Conservation (phyloP, 2,329 filamentous ascomycete genomes). For the Pseudogymnoascus sp. region DNA sequence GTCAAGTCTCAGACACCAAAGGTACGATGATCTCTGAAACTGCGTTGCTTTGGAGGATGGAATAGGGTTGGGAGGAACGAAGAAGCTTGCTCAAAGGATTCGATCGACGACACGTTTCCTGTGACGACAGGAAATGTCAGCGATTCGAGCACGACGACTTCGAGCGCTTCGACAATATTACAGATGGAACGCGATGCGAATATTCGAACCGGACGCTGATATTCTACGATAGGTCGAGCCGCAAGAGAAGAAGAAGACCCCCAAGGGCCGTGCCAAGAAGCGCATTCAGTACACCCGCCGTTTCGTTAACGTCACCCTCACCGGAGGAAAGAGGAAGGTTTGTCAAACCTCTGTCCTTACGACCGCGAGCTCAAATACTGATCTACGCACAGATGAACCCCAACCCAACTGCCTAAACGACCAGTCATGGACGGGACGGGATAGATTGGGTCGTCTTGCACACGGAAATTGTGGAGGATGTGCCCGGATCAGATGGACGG, state of each 20-base stretch:
- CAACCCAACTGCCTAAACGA: slow-evolving; percentile 63
- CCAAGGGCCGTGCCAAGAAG: slow-evolving; percentile 98
- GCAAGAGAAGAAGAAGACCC: slow-evolving; percentile 93
- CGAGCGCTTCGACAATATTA: not conserved
- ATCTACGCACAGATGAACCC: slow-evolving; percentile 63
- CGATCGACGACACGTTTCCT: not conserved
- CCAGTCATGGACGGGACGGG: slow-evolving; percentile 15
- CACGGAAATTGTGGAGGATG: slow-evolving; percentile 16
- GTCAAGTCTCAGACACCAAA: slow-evolving; percentile 95
- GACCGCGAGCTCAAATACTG: slow-evolving; percentile 14
- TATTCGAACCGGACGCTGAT: slow-evolving; percentile 17
- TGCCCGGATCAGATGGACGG: slow-evolving; percentile 21
- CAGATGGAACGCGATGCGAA: not conserved
- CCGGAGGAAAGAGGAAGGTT: slow-evolving; percentile 98
- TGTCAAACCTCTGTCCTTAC: slow-evolving; percentile 22
- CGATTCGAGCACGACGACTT: slow-evolving; percentile 2
- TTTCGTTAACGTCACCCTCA: slow-evolving; percentile 97
- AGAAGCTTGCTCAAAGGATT: not conserved
- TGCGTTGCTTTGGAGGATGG: slow-evolving; percentile 8
- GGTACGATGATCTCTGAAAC: slow-evolving; percentile 45
- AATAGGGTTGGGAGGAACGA: slow-evolving; percentile 7
- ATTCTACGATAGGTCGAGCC: slow-evolving; percentile 59
- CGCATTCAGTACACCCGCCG: slow-evolving; percentile 91
- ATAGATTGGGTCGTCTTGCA: slow-evolving; percentile 12
- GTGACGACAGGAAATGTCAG: not conserved